Conservation (phyloP, 371 early-diverging fungal species). For the Choanephora cucurbitarum region DNA sequence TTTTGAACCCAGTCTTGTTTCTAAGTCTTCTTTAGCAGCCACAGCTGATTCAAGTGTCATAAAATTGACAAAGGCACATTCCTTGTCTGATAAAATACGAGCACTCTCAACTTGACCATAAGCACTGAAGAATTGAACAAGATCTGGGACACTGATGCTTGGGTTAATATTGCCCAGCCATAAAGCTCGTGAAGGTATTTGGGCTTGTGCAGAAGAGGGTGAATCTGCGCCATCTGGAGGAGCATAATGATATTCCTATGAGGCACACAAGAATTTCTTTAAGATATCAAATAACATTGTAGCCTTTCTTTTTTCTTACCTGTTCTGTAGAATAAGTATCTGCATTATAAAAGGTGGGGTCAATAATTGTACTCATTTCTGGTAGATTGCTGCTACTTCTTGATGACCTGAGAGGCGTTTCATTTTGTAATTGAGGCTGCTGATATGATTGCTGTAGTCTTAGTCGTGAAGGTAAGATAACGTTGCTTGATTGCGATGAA, state of each 20-base stretch:
- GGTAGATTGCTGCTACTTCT: background rate
- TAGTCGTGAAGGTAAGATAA: conserved; percentile 8
- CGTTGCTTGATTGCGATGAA: background rate
- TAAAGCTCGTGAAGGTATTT: conserved; percentile 79
- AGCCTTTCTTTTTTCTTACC: background rate
- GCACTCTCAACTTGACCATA: conserved; percentile 91
- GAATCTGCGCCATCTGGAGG: background rate
- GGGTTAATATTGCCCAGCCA: conserved; percentile 95
- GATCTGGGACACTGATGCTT: conserved; percentile 72
- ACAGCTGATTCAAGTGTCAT: conserved; percentile 39
- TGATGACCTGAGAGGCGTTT: background rate
- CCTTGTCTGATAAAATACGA: conserved; percentile 79
- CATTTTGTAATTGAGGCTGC: background rate
- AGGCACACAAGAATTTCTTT: conserved; percentile 15
- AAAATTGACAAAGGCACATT: conserved; percentile 51
- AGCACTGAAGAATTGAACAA: conserved; percentile 77
- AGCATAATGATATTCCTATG: conserved; percentile 2
- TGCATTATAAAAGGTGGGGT: too few species aligned
- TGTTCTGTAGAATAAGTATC: too few species aligned
- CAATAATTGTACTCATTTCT: background rate
- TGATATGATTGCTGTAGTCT: conserved; percentile 11
- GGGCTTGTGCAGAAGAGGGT: conserved; percentile 6
- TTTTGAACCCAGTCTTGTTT: conserved; percentile 21
- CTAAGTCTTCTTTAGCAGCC: conserved; percentile 38
- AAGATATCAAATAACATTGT: background rate